Base-by-base conservation (phyloP, 306 rosid genomes). In the Begonia loranthoides region DNA sequence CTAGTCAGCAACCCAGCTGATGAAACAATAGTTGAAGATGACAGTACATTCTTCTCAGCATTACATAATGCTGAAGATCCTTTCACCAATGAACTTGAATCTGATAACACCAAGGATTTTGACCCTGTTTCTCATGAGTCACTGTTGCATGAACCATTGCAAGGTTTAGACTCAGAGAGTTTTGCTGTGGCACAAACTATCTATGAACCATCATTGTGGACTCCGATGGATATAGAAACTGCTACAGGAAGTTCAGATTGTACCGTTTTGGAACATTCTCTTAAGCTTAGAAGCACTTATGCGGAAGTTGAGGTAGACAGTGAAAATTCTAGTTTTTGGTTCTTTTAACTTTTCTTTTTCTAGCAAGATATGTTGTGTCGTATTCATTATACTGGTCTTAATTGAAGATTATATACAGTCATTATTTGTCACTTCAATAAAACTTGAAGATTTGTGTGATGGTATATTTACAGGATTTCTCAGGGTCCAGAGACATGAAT, bases 211-310 rank as follows among this genome's bases (percentile, higher is more conserved):
- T 68, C 95, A 17, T 62, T 66, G 13, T 90, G 95, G 99, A 83
- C 88, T 66, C 84, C 99, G 4, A 51, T 57, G 76, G 95, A 86
- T 24, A 82, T 80, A 72, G 75, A 76, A 77, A 75, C 74, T 38
- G 99, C 94, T 21, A 80, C 95, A 33, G 99, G 95, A 72, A 80
- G 80, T 75, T 66, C 65, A 13, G 79, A 74, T 39, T 63, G 74
- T 75, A 70, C 79, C 54, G 53, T 66, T 66, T 62, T 90, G 56
- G 88, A 80, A 64, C 94, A 86, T 69, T 72, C 76, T 49, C 68
- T 90, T 66, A 70, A 56, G 41, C 92, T 90, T 38, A 60, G 52
- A 70, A 90, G 99, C 84, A 72, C 83, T 10, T 90, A 90, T 51
- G 53, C 83, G 5, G 95, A 90, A 74, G 84, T 75, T 21, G 60